phyloP scores from a whole-genome alignment of 257 asterid species.

The Thymus mandschuricus region DNA sequence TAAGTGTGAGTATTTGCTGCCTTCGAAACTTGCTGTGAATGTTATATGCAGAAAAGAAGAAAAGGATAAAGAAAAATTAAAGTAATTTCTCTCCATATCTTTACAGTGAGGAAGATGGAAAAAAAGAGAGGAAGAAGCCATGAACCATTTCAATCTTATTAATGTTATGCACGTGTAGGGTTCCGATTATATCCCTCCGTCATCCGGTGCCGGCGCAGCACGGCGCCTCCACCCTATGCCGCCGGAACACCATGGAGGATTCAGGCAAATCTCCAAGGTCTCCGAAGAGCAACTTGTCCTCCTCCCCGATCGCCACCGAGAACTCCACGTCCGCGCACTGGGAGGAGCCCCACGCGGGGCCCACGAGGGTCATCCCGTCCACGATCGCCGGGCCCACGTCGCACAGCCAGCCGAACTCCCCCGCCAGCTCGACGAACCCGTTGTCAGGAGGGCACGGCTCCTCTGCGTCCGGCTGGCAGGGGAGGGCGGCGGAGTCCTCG shows the following conservation, averaged over 20 bases:
- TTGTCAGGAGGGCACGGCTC: slow-evolving; percentile 38
- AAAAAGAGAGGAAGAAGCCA: not conserved
- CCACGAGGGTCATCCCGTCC: slow-evolving; percentile 56
- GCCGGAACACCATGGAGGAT: slow-evolving; percentile 64
- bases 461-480: slow-evolving; percentile 48
- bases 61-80: not conserved
- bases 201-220: slow-evolving; percentile 50
- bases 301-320: slow-evolving; percentile 65
- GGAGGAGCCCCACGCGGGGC: slow-evolving; percentile 51
- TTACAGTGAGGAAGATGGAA: slow-evolving; percentile 22
- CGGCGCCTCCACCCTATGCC: slow-evolving; percentile 42
- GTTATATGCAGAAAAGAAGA: not conserved
- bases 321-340: slow-evolving; percentile 46
- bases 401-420: slow-evolving; percentile 74
- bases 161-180: slow-evolving; percentile 28
- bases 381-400: slow-evolving; percentile 53
- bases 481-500: slow-evolving; percentile 44
- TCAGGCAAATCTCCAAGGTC: slow-evolving; percentile 89
- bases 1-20: no score
- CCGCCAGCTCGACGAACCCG: slow-evolving; percentile 54
- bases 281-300: slow-evolving; percentile 71
- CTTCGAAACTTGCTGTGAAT: no score
- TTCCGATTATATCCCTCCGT: not conserved
- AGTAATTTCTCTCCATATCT: slow-evolving; percentile 29
- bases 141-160: slow-evolving; percentile 29